Base-by-base conservation (phyloP, 2,329 filamentous ascomycete genomes). In the Metarhizium album region DNA sequence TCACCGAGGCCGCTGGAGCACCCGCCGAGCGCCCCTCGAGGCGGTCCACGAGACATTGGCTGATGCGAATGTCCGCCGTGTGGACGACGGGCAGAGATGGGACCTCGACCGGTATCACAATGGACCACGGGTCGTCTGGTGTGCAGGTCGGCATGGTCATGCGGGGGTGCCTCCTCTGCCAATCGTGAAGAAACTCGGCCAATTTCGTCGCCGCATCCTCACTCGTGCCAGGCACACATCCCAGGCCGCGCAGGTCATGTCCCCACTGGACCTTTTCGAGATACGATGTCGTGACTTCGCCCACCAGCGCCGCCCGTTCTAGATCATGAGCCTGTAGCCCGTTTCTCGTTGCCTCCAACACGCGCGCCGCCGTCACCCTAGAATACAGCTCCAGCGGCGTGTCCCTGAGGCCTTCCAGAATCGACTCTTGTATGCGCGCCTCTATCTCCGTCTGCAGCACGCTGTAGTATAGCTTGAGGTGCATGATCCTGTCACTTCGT, bases 71-170 rank as follows among this genome's bases (percentile, higher is more conserved):
- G 48, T 86, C 81, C 2, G 86, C 84, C 0, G 87, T 94, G 66
- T 95, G 86, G 0, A 97, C 79, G 20, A 95, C 80, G 46, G 87
- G 81, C 2, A 95, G 75, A 1, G 85, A 83, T 0, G 91, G 91
- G 1, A 98, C 82, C 52, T 95, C 89, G 14, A 98, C 90, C 0
- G 90, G 87, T 49, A 98, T 94, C 29, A 86, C 74, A 58, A 98
- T 90, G 13, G 82, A 83, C 77, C 76, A 54, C 66, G 73, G 57
- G 20, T 76, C 70, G 4, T 55, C 54, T 1, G 50, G 49, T 5
- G 59, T 52, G 1, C 53, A 47, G 3, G 60, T 50, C 7, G 60
- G 54, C 0, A 70, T 53, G 2, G 55, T 33, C 13, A 71, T 50
- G 5, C 51, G 58, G 13, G 60, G 52, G 24, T 67, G 58, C 4